phyloP scores from a whole-genome alignment of 305 asterid genomes.

The Striga hermonthica region DNA sequence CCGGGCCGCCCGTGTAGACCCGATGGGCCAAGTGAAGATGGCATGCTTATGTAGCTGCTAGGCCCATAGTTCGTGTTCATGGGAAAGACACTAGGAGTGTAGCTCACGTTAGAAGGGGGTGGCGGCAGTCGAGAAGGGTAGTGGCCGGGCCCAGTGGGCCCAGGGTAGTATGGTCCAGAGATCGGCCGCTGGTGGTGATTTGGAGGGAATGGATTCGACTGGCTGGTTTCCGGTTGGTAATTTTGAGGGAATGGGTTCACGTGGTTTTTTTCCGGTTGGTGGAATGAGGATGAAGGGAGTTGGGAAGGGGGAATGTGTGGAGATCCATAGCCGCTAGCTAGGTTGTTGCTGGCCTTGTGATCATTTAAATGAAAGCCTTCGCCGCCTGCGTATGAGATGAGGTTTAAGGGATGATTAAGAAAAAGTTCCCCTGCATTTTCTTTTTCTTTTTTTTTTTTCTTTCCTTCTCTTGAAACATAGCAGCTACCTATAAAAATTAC shows the following conservation, averaged over 20 bases:
- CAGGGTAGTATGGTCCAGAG: conserved; percentile 21
- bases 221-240: conserved; percentile 25
- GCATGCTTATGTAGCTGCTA: conserved; percentile 45
- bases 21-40: conserved; percentile 46
- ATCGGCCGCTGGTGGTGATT: conserved; percentile 36
- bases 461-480: no score
- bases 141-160: conserved; percentile 35
- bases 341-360: conserved; percentile 38
- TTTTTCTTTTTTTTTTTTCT: no score
- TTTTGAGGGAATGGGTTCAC: conserved; percentile 25
- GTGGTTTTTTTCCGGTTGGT: conserved; percentile 38
- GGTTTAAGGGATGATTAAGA: background rate
- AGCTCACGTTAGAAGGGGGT: conserved; percentile 57
- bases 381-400: conserved; percentile 37
- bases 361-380: conserved; percentile 40
- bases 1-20: conserved; percentile 37
- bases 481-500: background rate
- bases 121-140: conserved; percentile 46
- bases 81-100: conserved; percentile 42
- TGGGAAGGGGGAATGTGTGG: conserved; percentile 33
- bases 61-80: conserved; percentile 37
- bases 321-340: conserved; percentile 35
- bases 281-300: conserved; percentile 27
- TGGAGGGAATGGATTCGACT: conserved; percentile 38
- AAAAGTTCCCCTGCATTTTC: no score